These are phyloP conservation scores for Leucocoprinus sp. DNA, from an alignment of 768 basidiomycete genomes.

Conservation along the genomic window DNA sequence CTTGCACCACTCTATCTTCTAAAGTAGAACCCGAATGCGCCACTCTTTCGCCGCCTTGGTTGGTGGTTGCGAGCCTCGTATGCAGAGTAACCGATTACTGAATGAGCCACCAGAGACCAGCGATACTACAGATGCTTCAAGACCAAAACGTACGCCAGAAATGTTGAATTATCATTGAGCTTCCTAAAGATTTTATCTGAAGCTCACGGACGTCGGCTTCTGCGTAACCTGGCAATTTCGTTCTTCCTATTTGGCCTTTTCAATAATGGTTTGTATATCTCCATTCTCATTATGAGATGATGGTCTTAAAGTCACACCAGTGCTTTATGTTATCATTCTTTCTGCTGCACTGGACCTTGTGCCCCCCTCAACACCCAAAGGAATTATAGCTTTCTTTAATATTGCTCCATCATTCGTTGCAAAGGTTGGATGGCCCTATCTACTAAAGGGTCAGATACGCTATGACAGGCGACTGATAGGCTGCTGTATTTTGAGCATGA, in stretches of 20 bases:
- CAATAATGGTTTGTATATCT: slow-evolving; percentile 65
- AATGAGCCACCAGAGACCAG: neutral
- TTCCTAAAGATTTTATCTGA: neutral
- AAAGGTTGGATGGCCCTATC: slow-evolving; percentile 88
- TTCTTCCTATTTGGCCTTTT: slow-evolving; percentile 92
- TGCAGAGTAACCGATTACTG: slow-evolving; percentile 4
- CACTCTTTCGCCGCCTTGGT: neutral
- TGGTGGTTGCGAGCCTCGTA: slow-evolving; percentile 1
- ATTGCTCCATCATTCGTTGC: slow-evolving; percentile 82
- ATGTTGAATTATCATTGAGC: too few species aligned
- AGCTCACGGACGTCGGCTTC: slow-evolving; percentile 24
- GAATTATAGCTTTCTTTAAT: slow-evolving; percentile 92
- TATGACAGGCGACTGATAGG: slow-evolving; percentile 69
- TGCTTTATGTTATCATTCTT: slow-evolving; percentile 93
- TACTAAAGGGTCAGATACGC: slow-evolving; percentile 78
- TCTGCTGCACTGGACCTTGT: slow-evolving; percentile 95
- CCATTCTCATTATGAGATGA: neutral
- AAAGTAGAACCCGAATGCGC: neutral
- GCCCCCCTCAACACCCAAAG: slow-evolving; percentile 86
- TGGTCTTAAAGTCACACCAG: slow-evolving; percentile 26
- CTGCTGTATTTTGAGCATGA: slow-evolving; percentile 67
- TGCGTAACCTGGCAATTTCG: slow-evolving; percentile 42
- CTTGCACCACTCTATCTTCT: neutral
- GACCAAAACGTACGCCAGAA: neutral
- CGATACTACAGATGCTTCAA: neutral